These are phyloP conservation scores for Antrodiella citrinella DNA, from an alignment of 768 basidiomycete species.

Conservation along the genomic window DNA sequence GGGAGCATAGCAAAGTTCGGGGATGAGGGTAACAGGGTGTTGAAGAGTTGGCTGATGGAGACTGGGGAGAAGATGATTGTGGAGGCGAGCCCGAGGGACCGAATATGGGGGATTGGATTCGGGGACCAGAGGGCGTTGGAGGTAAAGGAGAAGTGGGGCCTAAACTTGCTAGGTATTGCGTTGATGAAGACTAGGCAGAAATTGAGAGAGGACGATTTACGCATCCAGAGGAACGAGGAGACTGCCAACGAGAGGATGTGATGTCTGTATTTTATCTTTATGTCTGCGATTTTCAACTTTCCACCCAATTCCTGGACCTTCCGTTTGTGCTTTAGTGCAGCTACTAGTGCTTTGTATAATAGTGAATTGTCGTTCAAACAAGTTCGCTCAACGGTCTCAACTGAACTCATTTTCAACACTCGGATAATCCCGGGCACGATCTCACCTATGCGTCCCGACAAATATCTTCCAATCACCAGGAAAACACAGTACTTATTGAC, in stretches of 20 bases:
- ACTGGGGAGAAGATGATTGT: slow-evolving; percentile 43
- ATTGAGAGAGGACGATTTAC: slow-evolving; percentile 23
- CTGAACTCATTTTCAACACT: no score
- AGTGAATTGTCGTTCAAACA: no score
- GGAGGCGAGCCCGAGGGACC: slow-evolving; percentile 52
- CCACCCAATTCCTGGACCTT: no score
- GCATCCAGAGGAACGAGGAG: not conserved
- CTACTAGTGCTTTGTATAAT: no score
- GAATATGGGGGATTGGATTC: slow-evolving; percentile 59
- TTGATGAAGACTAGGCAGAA: slow-evolving; percentile 32
- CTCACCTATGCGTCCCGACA: no score
- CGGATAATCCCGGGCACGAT: no score
- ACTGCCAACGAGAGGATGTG: slow-evolving; percentile 1
- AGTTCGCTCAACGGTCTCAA: no score
- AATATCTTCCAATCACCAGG: no score
- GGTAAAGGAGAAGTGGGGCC: slow-evolving; percentile 39
- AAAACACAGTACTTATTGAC: no score
- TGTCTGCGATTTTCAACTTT: no score
- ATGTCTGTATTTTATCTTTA: no score
- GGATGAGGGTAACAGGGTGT: slow-evolving; percentile 30
- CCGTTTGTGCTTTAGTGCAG: no score
- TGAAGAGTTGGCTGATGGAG: slow-evolving; percentile 32
- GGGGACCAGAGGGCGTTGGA: slow-evolving; percentile 39
- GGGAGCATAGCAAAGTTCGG: slow-evolving; percentile 50
- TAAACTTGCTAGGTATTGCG: slow-evolving; percentile 47